Conservation (phyloP, 495 filamentous ascomycete genomes). For the Trichoderma parareesei region DNA sequence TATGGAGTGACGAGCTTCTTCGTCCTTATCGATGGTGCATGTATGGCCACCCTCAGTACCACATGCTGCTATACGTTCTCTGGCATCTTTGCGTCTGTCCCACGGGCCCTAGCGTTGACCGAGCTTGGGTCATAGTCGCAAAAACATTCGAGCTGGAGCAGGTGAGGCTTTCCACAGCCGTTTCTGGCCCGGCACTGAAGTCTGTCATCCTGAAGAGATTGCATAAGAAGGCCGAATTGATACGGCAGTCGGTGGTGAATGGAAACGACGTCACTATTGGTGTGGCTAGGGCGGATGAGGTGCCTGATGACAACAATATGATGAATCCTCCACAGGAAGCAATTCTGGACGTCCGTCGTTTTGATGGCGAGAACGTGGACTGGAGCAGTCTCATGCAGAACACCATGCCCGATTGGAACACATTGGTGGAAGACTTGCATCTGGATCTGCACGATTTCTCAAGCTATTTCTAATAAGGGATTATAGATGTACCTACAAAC, state of each 20-base stretch:
- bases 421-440: not conserved
- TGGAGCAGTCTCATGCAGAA: constrained; percentile 4
- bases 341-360: not conserved
- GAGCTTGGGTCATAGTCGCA: constrained; percentile 13
- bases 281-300: not conserved
- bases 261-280: not conserved
- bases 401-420: not conserved
- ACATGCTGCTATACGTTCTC: constrained; percentile 13
- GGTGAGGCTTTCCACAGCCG: not conserved
- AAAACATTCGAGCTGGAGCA: constrained; percentile 10
- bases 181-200: not conserved
- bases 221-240: not conserved
- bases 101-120: constrained; percentile 3
- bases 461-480: not conserved
- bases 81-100: constrained; percentile 17
- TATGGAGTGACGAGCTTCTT: constrained; percentile 13
- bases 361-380: constrained; percentile 6
- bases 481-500: not conserved
- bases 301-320: not conserved
- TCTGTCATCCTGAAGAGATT: not conserved
- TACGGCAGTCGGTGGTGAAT: not conserved
- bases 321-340: not conserved
- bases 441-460: not conserved
- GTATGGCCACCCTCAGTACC: constrained; percentile 14
- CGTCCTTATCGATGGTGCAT: constrained; percentile 12